Base-by-base conservation (phyloP, 257 asterid species). In the Scutellaria baicalensis region DNA sequence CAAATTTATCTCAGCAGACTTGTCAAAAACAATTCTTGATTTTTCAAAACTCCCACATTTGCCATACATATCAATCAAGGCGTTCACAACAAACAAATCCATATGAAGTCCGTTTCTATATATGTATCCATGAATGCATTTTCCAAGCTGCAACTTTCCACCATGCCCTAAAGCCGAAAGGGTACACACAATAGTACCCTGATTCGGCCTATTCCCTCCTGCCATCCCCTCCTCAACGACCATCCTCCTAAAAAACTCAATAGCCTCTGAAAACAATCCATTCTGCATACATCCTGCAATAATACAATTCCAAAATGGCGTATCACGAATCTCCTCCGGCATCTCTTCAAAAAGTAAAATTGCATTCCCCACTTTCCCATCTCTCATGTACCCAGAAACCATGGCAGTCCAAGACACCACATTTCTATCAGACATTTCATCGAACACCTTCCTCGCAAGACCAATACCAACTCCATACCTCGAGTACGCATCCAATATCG, bases 321-420 rank as follows among this genome's bases (percentile, higher is more conserved):
- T 57, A 56, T 92, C 96, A 66, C 89, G 81, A 17, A 84, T 80
- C 59, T 68, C 71, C 74, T 55, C 81, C 5, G 90, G 89, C 86
- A 86, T 78, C 65, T 80, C 74, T 50, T 84, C 91, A 54, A 89
- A 92, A 12, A 89, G 76, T 54, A 78, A 69, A 52, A 92, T 62
- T 9, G 96, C 98, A 79, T 74, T 79, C 62, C 84, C 87, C 64
- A 89, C 49, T 74, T 63, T 50, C 66, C 96, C 96, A 14, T 78
- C 84, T 78, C 87, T 86, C 27, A 80, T 64, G 57, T 86, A 92
- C 55, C 88, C 94, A 2, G 96, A 83, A 50, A 92, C 78, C 96
- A 92, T 86, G 1, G 96, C 94, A 11, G 96, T 92, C 96, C 95
- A 89, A 1, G 95, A 69, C 42, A 88, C 85, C 59, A 89, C 88